Conservation (phyloP, 352 stramenopile species). For the Phytophthora fragariae region DNA sequence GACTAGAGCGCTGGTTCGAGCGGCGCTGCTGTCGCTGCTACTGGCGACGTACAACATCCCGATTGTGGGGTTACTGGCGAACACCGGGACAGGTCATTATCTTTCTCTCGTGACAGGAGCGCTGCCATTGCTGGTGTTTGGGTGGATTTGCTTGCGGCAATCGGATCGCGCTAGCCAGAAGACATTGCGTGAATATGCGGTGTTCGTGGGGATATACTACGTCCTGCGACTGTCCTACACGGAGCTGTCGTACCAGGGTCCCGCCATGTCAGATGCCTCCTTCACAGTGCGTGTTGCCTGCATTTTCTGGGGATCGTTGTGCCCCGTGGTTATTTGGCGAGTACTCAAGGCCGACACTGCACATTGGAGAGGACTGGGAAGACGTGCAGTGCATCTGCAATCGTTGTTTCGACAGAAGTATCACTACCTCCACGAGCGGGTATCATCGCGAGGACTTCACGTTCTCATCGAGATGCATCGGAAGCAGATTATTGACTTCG, state of each 20-base stretch:
- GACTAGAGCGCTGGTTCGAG: slow-evolving; percentile 49
- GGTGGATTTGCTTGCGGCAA: slow-evolving; percentile 52
- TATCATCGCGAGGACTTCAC: slow-evolving; percentile 71
- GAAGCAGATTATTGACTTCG: slow-evolving; percentile 76
- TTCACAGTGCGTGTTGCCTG: slow-evolving; percentile 48
- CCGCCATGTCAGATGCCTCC: slow-evolving; percentile 30
- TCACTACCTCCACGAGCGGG: slow-evolving; percentile 55
- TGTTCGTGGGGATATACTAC: slow-evolving; percentile 57
- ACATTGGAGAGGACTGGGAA: slow-evolving; percentile 73
- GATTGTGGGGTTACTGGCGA: slow-evolving; percentile 47
- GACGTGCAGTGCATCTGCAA: slow-evolving; percentile 64
- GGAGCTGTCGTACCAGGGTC: slow-evolving; percentile 43
- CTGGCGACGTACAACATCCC: slow-evolving; percentile 68
- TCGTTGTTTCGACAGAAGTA: slow-evolving; percentile 58
- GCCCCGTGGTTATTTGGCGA: slow-evolving; percentile 75
- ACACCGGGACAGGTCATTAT: slow-evolving; percentile 40
- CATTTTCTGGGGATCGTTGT: slow-evolving; percentile 60
- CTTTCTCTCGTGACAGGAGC: slow-evolving; percentile 44
- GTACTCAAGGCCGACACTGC: slow-evolving; percentile 76
- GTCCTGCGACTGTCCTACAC: slow-evolving; percentile 48
- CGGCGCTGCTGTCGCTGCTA: slow-evolving; percentile 50
- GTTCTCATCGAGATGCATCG: slow-evolving; percentile 75
- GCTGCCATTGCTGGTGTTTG: slow-evolving; percentile 50
- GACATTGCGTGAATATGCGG: slow-evolving; percentile 67
- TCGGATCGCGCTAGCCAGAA: slow-evolving; percentile 54